Percentiles rank a stretch among this genome's conserved stretches.
phyloP scores from a whole-genome alignment of 2,329 filamentous ascomycete species.

The Clarireedia hainanense region DNA sequence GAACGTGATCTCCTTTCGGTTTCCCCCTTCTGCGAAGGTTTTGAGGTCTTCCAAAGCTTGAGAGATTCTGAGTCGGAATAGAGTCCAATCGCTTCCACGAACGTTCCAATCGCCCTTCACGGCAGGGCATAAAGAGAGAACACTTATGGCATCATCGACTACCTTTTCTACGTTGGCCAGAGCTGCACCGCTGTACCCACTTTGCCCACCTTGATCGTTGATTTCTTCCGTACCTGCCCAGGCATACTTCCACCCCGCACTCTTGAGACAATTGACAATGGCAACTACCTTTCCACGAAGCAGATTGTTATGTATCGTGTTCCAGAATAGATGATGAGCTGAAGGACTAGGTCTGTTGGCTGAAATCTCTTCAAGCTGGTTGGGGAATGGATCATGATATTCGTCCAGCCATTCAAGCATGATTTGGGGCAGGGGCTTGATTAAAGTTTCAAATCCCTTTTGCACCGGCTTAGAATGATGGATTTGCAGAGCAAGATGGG shows the following conservation, averaged over 20 bases:
- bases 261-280: conserved; percentile 59
- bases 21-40: conserved; percentile 64
- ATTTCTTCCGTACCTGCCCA: conserved; percentile 55
- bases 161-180: conserved; percentile 72
- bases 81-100: conserved; percentile 69
- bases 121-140: conserved; percentile 68
- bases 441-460: conserved; percentile 14
- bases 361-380: conserved; percentile 58
- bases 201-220: conserved; percentile 46
- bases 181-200: conserved; percentile 60
- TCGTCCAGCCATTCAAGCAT: conserved; percentile 76
- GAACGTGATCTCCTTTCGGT: conserved; percentile 30
- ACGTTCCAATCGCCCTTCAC: conserved; percentile 72
- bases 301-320: conserved; percentile 64
- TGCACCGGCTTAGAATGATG: conserved; percentile 55
- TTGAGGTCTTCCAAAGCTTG: conserved; percentile 64
- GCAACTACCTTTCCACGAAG: conserved; percentile 66
- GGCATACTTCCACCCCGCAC: conserved; percentile 73
- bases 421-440: conserved; percentile 62
- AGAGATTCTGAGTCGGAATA: conserved; percentile 71
- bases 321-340: conserved; percentile 75
- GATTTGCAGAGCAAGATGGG: conserved; percentile 67
- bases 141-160: conserved; percentile 56
- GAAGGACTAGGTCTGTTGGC: conserved; percentile 64
- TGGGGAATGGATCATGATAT: conserved; percentile 64